Evolutionary conservation across 495 filamentous ascomycete species (phyloP).

Genomic region (Amphirosellinia nigrospora): DNA sequence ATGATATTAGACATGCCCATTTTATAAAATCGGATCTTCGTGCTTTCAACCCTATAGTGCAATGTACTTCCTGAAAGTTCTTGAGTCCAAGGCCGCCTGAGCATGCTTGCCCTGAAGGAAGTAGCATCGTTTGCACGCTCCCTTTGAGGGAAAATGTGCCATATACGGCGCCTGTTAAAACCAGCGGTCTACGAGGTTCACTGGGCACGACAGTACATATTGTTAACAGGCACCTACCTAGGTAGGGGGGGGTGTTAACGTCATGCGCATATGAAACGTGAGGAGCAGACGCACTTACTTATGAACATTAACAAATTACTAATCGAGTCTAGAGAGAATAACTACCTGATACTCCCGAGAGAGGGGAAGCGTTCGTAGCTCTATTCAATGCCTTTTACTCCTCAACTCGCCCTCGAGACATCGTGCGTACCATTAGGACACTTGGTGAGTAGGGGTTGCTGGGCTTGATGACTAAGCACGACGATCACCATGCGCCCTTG

Average conservation of each 20-base stretch:
- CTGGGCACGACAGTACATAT: not conserved
- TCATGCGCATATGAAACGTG: too few relatives aligned
- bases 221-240: not conserved
- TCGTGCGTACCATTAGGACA: not conserved
- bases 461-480: not conserved
- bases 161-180: not conserved
- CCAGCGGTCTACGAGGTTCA: not conserved
- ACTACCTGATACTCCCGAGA: not conserved
- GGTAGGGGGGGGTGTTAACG: too few relatives aligned
- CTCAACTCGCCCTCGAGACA: not conserved
- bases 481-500: slow-evolving; percentile 15
- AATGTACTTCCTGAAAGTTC: not conserved
- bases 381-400: not conserved
- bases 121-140: not conserved
- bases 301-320: too few relatives aligned
- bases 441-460: not conserved
- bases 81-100: not conserved
- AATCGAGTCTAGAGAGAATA: not conserved
- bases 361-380: not conserved
- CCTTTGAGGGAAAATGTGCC: not conserved
- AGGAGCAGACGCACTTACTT: too few relatives aligned
- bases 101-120: not conserved
- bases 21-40: not conserved
- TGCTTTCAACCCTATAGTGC: not conserved
- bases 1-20: not conserved